Evolutionary conservation across 2,329 filamentous ascomycete species (phyloP).

Genomic region (Fusarium mexicanum): DNA sequence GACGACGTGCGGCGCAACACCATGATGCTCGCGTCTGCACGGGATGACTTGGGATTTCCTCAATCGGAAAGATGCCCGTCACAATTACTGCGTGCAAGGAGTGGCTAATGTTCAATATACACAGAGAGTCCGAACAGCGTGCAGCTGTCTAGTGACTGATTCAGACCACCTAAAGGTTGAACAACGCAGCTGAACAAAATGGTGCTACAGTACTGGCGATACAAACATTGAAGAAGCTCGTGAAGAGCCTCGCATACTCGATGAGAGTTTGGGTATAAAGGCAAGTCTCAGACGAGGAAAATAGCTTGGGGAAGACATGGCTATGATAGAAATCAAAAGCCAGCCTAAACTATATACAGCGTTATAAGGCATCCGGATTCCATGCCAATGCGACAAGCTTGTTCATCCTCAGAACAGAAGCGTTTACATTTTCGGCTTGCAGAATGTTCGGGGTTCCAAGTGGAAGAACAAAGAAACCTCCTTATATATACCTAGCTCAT

Average conservation of each 20-base stretch:
- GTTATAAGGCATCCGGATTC: background rate
- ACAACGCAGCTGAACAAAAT: too few relatives aligned
- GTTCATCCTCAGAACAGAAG: background rate
- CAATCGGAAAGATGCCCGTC: background rate
- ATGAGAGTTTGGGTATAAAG: background rate
- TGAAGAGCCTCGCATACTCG: rapidly evolving
- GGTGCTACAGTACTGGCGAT: rapidly evolving
- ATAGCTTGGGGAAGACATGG: too few relatives aligned
- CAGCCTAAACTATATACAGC: background rate
- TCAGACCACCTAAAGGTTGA: background rate
- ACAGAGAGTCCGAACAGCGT: background rate
- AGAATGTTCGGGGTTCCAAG: rapidly evolving
- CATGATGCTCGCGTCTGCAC: background rate
- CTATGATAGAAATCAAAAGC: background rate
- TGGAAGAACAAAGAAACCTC: background rate
- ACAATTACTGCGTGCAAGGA: rapidly evolving
- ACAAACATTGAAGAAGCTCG: rapidly evolving
- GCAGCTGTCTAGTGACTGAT: too few relatives aligned
- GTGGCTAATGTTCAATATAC: rapidly evolving
- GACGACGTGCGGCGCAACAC: background rate
- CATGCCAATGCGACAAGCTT: background rate
- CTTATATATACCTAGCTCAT: background rate
- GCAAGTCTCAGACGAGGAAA: too few relatives aligned
- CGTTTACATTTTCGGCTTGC: rapidly evolving
- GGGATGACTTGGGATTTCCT: background rate